Evolutionary conservation across 352 stramenopile genomes (phyloP), one percentile per base, ranked within the genome.

Genomic region (Phytophthora litchii): DNA sequence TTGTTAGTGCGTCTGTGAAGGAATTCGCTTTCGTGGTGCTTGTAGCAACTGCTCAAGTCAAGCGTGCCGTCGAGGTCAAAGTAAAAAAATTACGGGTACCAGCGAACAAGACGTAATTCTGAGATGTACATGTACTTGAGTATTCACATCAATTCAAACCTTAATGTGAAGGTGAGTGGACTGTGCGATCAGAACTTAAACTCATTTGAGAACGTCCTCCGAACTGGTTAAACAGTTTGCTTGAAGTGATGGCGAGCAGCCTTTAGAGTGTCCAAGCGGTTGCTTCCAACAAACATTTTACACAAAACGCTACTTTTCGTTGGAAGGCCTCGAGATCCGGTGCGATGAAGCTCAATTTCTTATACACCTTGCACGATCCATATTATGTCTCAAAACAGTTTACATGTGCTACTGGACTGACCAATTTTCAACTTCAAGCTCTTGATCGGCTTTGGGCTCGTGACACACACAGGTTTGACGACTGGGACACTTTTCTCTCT

Each of bases 21-120:
- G 64, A 86, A 38, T 88, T 92, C 42, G 38, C 60, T 12, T 55
- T 92, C 14, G 74, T 89, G 16, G 55, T 92, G 36, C 82, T 76
- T n/a, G 69, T 80, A 14, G 80, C 74, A 0, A 80, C 55, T 51
- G 56, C 66, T 1, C 59, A 67, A 3, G 79, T 76, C 0, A 78
- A 74, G 12, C 64, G 64, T n/a, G 50, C 75, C 14, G 73, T 89
- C 16, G 66, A 75, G 27, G 80, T 68, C 1, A 87, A 85, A 32
- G 25, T 92, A 46, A 54, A 29, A 67, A 73, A 4, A 78, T 92
- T 14, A 54, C 64, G 20, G 79, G 80, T 17, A 91, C 79, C n/a
- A n/a, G n/a, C n/a, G n/a, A n/a, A n/a, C n/a, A n/a, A n/a, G n/a
- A n/a, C n/a, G n/a, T n/a, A n/a, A n/a, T n/a, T n/a, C n/a, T n/a